These are phyloP conservation scores for Anethum foeniculum DNA, from an alignment of 140 eudicot species.

Conservation along the genomic window DNA sequence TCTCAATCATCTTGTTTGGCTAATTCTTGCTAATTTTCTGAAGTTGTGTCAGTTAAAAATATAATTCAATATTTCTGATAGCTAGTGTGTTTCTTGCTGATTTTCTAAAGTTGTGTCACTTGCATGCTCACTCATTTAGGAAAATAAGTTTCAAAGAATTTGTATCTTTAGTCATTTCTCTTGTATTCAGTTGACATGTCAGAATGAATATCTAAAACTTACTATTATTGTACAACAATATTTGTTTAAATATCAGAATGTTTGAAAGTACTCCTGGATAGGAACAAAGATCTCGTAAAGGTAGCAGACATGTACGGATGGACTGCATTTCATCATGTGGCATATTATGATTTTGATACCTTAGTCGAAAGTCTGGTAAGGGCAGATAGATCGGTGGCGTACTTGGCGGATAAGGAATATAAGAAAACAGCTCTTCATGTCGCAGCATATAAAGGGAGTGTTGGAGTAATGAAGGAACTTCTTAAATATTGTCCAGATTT, in stretches of 20 bases:
- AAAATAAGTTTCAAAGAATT: too few species aligned
- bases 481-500: neutral
- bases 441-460: neutral
- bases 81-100: too few species aligned
- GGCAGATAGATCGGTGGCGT: neutral
- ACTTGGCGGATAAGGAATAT: neutral
- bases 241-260: neutral
- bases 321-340: slow-evolving; percentile 9
- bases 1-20: too few species aligned
- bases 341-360: neutral
- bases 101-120: too few species aligned
- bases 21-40: too few species aligned
- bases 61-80: too few species aligned
- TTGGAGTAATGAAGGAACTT: neutral
- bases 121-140: too few species aligned
- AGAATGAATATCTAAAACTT: too few species aligned
- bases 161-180: too few species aligned
- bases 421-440: slow-evolving; percentile 7
- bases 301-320: neutral
- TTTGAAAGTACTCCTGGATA: neutral
- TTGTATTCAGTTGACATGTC: too few species aligned
- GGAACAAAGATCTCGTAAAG: neutral
- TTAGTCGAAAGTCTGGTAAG: neutral
- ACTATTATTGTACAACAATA: too few species aligned
- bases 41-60: too few species aligned